Evolutionary conservation across 192 early-diverging fungal genomes (phyloP).

Genomic region (Coemansia sp.): DNA sequence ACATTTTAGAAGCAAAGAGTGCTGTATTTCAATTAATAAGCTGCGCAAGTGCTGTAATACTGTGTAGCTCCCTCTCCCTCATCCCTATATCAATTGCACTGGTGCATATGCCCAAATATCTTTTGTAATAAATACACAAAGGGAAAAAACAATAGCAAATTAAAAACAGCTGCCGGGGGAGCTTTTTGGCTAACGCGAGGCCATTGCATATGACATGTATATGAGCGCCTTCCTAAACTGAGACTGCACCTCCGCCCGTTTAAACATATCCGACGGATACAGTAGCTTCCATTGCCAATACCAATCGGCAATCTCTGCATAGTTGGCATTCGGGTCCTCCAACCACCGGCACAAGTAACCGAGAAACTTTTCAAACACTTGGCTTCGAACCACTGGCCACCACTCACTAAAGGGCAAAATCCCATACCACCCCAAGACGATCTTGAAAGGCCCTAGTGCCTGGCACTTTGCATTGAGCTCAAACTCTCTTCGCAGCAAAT

Average conservation of each 20-base stretch:
- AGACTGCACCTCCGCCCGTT: slow-evolving; percentile 10
- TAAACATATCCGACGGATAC: slow-evolving; percentile 26
- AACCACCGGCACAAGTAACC: slow-evolving; percentile 37
- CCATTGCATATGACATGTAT: slow-evolving; percentile 28
- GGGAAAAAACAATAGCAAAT: no score
- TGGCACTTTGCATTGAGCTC: slow-evolving; percentile 27
- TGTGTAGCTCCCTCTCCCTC: no score
- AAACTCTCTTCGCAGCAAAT: slow-evolving; percentile 26
- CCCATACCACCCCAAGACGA: slow-evolving; percentile 24
- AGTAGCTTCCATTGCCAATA: slow-evolving; percentile 48
- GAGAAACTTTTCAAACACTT: slow-evolving; percentile 18
- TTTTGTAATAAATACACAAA: no score
- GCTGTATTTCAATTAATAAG: no score
- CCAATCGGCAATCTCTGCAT: slow-evolving; percentile 49
- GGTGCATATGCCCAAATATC: no score
- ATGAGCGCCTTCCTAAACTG: slow-evolving; percentile 33
- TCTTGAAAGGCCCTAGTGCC: slow-evolving; percentile 35
- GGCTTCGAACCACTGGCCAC: slow-evolving; percentile 15
- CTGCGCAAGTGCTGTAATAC: no score
- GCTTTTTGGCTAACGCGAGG: no score
- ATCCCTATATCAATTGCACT: no score
- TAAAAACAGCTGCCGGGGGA: slow-evolving; percentile 11
- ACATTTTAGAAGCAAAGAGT: no score
- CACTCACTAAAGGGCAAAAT: slow-evolving; percentile 26
- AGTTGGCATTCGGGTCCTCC: slow-evolving; percentile 27